Evolutionary conservation across 495 filamentous ascomycete genomes (phyloP), one percentile per base, ranked within the genome.

Genomic region (Filosporella fistucella): DNA sequence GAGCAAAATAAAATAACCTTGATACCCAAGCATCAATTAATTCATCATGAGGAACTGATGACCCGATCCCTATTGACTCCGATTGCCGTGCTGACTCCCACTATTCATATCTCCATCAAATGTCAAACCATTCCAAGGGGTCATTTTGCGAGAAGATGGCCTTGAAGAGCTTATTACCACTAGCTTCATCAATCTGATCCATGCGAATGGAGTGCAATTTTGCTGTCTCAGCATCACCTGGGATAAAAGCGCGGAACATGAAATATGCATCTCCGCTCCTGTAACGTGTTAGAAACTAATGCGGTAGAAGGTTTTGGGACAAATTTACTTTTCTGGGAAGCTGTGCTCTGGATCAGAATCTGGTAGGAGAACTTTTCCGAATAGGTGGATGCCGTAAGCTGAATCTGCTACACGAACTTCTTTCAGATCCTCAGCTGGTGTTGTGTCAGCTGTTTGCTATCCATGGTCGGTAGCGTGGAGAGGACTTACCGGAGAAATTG

Each of bases 371-470:
- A 81, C 57, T 52, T 78, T 79, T 53, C 75, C 76, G 49, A 82
- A 75, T 13, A 82, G 54, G 56, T 78, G 75, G 10, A 76, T 52
- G 1, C 78, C 77, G 54, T 81, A 81, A 1, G 75, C 72, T 0
- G 69, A 68, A 6, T 54, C 57, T 23, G 68, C 77, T 4, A 78
- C 70, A 30, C 77, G 70, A 18, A 81, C 78, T 11, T 57, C 28
- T 17, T 63, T 59, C 10, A 81, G 57, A 58, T 78, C 69, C 22
- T 69, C 63, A 14, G 65, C 51, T 13, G 56, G n/a, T n/a, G n/a
- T n/a, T n/a, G n/a, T 50, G 18, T 21, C 2, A 6, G 12, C n/a
- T 4, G 12, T 44, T 39, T 22, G 33, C 11, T 29, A n/a, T 45
- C 10, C 8, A 13, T 5, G 18, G 4, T 5, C 13, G n/a, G 12